A percentile compares a stretch with the other conserved stretches of the same genome.
These are phyloP conservation scores for Suillus brevipes DNA, from an alignment of 768 basidiomycete genomes.

Conservation along the genomic window DNA sequence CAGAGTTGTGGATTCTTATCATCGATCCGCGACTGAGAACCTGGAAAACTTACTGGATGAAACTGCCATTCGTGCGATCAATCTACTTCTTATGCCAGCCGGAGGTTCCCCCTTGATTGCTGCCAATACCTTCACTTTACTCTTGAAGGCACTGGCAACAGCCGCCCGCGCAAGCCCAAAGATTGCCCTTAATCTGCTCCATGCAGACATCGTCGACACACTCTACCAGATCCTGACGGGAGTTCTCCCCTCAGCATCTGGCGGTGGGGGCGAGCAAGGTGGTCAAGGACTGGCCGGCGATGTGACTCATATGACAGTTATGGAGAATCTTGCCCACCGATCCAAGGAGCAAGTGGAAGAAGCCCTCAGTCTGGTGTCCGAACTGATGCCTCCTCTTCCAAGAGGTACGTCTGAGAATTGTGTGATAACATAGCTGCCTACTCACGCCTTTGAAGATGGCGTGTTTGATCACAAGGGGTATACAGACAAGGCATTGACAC, in stretches of 20 bases:
- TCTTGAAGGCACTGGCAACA: constrained; percentile 84
- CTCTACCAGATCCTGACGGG: constrained; percentile 95
- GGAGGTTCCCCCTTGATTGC: constrained; percentile 86
- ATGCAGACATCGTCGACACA: constrained; percentile 91
- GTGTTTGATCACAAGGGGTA: constrained; percentile 92
- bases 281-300: constrained; percentile 87
- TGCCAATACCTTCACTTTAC: constrained; percentile 82
- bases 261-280: constrained; percentile 46
- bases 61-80: constrained; percentile 79
- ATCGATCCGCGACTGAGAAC: constrained; percentile 80
- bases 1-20: constrained; percentile 89
- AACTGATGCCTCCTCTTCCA: constrained; percentile 89
- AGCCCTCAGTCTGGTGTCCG: constrained; percentile 82
- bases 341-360: constrained; percentile 99
- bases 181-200: constrained; percentile 81
- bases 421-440: background rate
- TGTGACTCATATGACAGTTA: constrained; percentile 93
- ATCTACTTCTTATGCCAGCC: constrained; percentile 80
- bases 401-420: constrained; percentile 56
- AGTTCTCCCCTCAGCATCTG: constrained; percentile 71
- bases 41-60: constrained; percentile 84
- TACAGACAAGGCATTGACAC: constrained; percentile 79
- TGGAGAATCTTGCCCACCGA: constrained; percentile 95
- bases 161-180: constrained; percentile 87
- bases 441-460: constrained; percentile 58